Base-by-base conservation (phyloP, 257 asterid genomes). In the Solanum paucissectum region DNA sequence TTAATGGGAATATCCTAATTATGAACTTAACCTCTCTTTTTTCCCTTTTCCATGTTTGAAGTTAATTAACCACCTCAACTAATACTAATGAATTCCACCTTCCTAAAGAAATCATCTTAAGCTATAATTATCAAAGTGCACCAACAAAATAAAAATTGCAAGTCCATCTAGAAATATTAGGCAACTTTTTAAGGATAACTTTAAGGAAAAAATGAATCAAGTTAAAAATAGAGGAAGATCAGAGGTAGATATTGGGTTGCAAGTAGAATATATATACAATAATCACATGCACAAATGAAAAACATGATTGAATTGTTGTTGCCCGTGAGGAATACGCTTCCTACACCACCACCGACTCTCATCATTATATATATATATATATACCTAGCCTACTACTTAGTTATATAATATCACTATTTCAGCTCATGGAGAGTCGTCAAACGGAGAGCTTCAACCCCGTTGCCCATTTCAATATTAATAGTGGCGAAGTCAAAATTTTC, bases 341-440 rank as follows among this genome's bases (percentile, higher is more conserved):
- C 73, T 89, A 46, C 87, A 85, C 93, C 92, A 91, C 95, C 91
- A 91, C 95, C 93, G 88, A 88, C 94, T 86, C 85, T 89, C 83
- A 93, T 93, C 92, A 93, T 92, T 91, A 64, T 79, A 5, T 9
- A 44, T 44, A 42, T 7, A 49, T 21, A 49, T 49, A 49, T 49
- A 49, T n/a, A n/a, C 23, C 60, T 49, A 14, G 60, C 21, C 9
- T 49, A n/a, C n/a, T n/a, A n/a, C n/a, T n/a, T n/a, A n/a, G n/a
- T n/a, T 16, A 16, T 6, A 52, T 2, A 52, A 52, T 16, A 52
- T 52, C 62, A 52, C n/a, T 20, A 52, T 52, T 52, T 52, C 62
- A 52, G 62, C 62, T 52, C n/a, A 6, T 52, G n/a, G 62, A 52
- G 62, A 52, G 62, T 52, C 7, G 7, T 7, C 23, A n/a, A n/a